Evolutionary conservation across 2,329 filamentous ascomycete genomes (phyloP), one percentile per base, ranked within the genome.

Genomic region (Botrytis tulipae): DNA sequence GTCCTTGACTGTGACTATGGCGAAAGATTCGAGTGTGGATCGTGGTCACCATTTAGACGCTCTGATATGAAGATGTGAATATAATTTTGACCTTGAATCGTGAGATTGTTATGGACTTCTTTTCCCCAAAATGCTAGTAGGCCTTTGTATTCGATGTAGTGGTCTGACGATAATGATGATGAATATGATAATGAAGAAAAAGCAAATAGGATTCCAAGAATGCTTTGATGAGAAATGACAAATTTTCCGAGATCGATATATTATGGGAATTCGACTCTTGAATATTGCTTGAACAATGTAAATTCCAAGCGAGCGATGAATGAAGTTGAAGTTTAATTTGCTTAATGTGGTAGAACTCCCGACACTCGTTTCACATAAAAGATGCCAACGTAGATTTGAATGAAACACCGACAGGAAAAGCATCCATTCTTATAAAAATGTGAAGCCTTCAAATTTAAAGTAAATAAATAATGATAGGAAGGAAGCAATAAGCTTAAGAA

Each of bases 341-440:
- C 65, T 57, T 54, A 54, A 42, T 54, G 35, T 42, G 48, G 25
- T 57, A 6, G 35, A 42, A 68, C 48, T 54, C 48, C 48, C 29
- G 22, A 42, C 10, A 42, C 66, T 42, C 66, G 48, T 68, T 68
- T 68, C 35, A 57, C 42, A 18, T 57, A 57, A 57, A 32, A 44
- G 37, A 32, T 69, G 37, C n/a, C 48, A 69, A 57, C 29, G 18
- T 42, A 44, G 44, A 42, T 54, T 42, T 29, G n/a, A 48, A 62
- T 51, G 70, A 54, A 66, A 29, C 44, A 51, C 4, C 60, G 22
- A n/a, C n/a, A 37, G 68, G 68, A 61, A 44, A 54, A 42, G 32
- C 70, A 72, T 57, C 37, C 60, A 72, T 72, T 66, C 70, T 72
- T 72, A 67, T 72, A 72, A 42, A 51, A 51, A 67, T 20, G 37